phyloP scores from a whole-genome alignment of 106 monocot species.

The Triglochin maritima region DNA sequence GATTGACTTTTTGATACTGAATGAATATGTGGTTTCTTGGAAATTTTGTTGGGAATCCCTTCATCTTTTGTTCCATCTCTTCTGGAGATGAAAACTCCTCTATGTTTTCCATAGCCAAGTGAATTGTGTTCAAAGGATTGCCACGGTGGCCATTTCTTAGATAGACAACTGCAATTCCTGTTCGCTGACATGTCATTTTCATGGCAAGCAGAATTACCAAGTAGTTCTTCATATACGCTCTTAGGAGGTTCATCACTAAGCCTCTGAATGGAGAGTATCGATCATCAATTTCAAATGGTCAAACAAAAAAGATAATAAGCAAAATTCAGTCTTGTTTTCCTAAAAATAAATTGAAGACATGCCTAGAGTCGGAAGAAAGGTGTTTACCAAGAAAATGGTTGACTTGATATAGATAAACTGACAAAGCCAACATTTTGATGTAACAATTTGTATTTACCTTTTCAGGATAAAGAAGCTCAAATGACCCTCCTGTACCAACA shows the following conservation, averaged over 20 bases:
- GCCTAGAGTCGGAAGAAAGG: too few species aligned
- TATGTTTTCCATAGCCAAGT: not conserved
- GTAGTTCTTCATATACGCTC: constrained; percentile 4
- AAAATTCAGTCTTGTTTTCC: not conserved
- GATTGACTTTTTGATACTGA: not conserved
- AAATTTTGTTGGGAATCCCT: not conserved
- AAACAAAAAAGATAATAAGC: not conserved
- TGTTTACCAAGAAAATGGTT: not conserved
- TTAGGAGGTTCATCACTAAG: not conserved
- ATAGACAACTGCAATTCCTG: not conserved
- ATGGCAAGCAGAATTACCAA: not conserved
- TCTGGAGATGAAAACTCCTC: not conserved
- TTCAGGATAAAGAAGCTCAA: constrained; percentile 53
- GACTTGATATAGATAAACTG: not conserved
- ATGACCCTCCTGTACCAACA: constrained; percentile 67
- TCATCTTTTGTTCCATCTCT: not conserved
- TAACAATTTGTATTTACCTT: constrained; percentile 9
- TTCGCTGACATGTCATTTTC: not conserved
- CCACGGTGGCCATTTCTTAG: constrained; percentile 1
- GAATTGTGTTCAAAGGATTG: not conserved
- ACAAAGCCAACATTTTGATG: not conserved
- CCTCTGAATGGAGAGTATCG: not conserved
- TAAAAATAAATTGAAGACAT: too few species aligned
- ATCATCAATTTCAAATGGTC: not conserved
- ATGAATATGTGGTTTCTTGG: not conserved